Base-by-base conservation (phyloP, 768 basidiomycete species). In the Plicaturopsis crispa region DNA sequence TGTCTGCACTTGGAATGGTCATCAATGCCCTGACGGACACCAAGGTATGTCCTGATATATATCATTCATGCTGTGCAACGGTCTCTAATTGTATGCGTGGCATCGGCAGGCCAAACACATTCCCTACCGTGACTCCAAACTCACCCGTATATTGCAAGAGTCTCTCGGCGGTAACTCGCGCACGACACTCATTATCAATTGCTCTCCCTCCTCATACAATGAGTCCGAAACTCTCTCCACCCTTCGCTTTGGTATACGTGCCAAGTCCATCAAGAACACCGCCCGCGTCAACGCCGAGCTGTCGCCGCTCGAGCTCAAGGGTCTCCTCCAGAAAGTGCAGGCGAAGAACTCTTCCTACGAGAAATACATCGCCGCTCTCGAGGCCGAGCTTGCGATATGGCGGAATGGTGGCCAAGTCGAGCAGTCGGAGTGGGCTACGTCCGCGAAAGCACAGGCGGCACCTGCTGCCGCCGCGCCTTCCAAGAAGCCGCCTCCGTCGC, bases 221-320 rank as follows among this genome's bases (percentile, higher is more conserved):
- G 96, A 98, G 59, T 70, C 88, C 2, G 96, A 99, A 61, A 99
- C 96, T 1, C 70, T 99, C 23, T 86, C 84, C 3, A 99, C 96
- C 3, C 77, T 99, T n/a, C 84, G 96, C 18, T 99, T 99, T 59
- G 96, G 96, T 70, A 98, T 98, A 57, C 89, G 96, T 47, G 94
- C 96, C n/a, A 99, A 99, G 64, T 88, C 89, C n/a, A 99, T 99
- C 78, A 98, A 98, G 87, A 99, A 99, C 63, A 89, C 87, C 44
- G 96, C 96, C 44, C 86, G 96, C 33, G 89, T 99, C 65, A 99
- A 99, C 60, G 91, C 92, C 38, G 96, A 99, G 60, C 75, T 99
- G 36, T 89, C 94, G 2, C 94, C 96, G 2, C 69, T 92, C 35
- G 96, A 99, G 54, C 84, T 99, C 65, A 99, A 98, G 59, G 80